Percentiles rank a stretch among this genome's conserved stretches.
These are phyloP conservation scores for Fusarium palustre DNA, from an alignment of 2,329 filamentous ascomycete species.

Conservation along the genomic window DNA sequence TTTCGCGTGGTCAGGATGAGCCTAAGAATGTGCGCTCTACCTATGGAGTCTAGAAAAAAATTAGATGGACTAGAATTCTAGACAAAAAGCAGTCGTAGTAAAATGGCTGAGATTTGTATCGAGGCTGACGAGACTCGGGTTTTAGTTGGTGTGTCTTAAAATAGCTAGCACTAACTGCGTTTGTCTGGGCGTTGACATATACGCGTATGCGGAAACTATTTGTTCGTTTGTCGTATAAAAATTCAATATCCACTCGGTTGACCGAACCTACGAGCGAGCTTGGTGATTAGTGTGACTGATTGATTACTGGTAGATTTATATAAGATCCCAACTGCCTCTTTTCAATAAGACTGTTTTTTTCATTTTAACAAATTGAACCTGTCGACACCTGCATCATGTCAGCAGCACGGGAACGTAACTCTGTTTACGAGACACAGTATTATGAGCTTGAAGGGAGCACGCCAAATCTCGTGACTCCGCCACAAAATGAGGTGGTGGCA, in stretches of 20 bases:
- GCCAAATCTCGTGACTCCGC: not conserved
- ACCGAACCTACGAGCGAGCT: too few relatives aligned
- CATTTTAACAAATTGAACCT: not conserved
- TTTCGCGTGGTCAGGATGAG: not conserved
- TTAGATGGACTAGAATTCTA: not conserved
- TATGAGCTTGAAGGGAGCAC: not conserved
- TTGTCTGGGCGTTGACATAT: not conserved
- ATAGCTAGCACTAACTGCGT: too few relatives aligned
- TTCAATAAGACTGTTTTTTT: not conserved
- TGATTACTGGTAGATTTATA: not conserved
- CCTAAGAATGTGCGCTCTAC: not conserved
- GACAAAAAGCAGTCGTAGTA: not conserved
- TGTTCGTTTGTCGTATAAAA: not conserved
- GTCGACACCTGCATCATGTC: not conserved
- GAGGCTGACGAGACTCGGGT: not conserved
- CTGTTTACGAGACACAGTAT: not conserved
- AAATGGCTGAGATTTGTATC: too few relatives aligned
- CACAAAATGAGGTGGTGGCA: not conserved
- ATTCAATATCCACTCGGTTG: not conserved
- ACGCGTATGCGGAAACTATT: not conserved
- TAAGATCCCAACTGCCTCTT: not conserved
- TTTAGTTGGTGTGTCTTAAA: not conserved
- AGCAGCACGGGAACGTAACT: not conserved
- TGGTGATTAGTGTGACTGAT: not conserved
- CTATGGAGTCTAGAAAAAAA: not conserved